Conservation (phyloP, 2,329 filamentous ascomycete species). For the Ploettnerulaceae sp. region DNA sequence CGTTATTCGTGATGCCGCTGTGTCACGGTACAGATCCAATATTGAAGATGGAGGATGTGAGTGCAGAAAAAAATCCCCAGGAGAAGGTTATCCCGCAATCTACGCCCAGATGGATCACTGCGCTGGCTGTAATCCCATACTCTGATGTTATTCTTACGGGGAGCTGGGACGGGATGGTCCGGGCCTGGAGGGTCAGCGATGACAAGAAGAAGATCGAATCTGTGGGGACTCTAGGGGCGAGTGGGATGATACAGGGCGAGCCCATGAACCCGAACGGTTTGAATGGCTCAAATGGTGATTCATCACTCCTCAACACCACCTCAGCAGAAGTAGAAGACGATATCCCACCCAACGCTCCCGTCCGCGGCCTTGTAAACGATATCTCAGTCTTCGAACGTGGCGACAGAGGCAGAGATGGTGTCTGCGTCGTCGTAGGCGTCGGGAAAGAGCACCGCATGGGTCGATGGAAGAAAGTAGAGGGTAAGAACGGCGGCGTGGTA, state of each 20-base stretch:
- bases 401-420: slow-evolving; percentile 66
- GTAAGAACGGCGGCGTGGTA: slow-evolving; percentile 78
- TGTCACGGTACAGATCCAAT: slow-evolving; percentile 82
- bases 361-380: slow-evolving; percentile 76
- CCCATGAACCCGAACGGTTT: no score
- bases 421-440: slow-evolving; percentile 81
- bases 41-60: slow-evolving; percentile 62
- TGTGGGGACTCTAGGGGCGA: slow-evolving; percentile 56
- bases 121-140: slow-evolving; percentile 79
- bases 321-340: slow-evolving; percentile 6
- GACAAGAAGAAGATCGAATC: slow-evolving; percentile 76
- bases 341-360: slow-evolving; percentile 8
- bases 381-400: slow-evolving; percentile 83
- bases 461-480: slow-evolving; percentile 62
- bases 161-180: slow-evolving; percentile 87
- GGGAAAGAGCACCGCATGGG: slow-evolving; percentile 84
- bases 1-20: slow-evolving; percentile 70
- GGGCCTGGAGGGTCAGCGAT: slow-evolving; percentile 78
- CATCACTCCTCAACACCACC: no score
- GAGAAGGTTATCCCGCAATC: slow-evolving; percentile 55
- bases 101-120: slow-evolving; percentile 84
- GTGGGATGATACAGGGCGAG: slow-evolving; percentile 11
- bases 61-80: slow-evolving; percentile 64
- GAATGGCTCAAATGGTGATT: not conserved
- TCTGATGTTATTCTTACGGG: slow-evolving; percentile 86